Conservation (phyloP, 179 eudicot species). For the Patellifolia procumbens region DNA sequence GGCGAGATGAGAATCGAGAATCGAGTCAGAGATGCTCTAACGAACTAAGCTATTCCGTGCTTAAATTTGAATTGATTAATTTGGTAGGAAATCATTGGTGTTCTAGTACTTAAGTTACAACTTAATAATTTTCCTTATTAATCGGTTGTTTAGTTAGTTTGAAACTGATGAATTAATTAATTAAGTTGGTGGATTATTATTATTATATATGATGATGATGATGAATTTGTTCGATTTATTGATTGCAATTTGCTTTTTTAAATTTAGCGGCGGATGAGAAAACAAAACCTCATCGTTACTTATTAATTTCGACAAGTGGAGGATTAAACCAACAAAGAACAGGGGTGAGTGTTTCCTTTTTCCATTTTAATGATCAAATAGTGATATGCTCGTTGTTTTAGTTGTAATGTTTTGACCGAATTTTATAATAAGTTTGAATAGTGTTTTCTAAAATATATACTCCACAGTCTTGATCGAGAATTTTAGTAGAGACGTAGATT, state of each 20-base stretch:
- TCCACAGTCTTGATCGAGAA: too few species aligned
- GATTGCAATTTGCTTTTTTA: background rate
- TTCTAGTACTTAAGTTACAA: background rate
- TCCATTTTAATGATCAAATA: background rate
- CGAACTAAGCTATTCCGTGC: too few species aligned
- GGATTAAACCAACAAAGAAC: slow-evolving; percentile 84
- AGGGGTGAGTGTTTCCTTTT: slow-evolving; percentile 48
- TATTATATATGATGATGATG: too few species aligned
- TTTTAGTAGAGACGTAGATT: too few species aligned
- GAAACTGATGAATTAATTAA: background rate
- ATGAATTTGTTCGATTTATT: background rate
- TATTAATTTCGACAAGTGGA: slow-evolving; percentile 80
- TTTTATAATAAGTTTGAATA: too few species aligned
- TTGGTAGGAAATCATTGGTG: background rate
- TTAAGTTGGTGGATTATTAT: too few species aligned
- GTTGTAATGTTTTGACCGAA: too few species aligned
- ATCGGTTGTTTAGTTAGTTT: background rate
- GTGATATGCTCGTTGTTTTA: too few species aligned
- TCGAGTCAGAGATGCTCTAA: too few species aligned
- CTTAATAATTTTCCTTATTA: slow-evolving; percentile 4
- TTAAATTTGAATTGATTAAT: background rate
- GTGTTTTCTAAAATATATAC: too few species aligned
- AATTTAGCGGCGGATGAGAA: slow-evolving; percentile 53
- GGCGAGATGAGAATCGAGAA: too few species aligned
- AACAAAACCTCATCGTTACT: slow-evolving; percentile 54